Base-by-base conservation (phyloP, 1,139 yeast genomes). In the Wickerhamomyces sp. region DNA sequence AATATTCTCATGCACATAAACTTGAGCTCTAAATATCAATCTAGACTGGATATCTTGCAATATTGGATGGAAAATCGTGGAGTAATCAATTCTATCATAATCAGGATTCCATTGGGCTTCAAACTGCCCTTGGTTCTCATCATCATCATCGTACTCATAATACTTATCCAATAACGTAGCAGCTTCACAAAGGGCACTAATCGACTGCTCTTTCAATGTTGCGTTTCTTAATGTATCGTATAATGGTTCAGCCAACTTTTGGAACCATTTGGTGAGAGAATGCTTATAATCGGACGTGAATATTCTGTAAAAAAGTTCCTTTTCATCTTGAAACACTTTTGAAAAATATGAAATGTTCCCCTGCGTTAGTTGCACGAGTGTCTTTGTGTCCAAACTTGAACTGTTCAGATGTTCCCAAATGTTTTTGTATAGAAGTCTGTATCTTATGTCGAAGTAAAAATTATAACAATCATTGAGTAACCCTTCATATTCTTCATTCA, bases 21-120 rank as follows among this genome's bases (percentile, higher is more conserved):
- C 70, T 55, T 88, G 95, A 6, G 85, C 81, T 51, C 92, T 69
- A 60, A 89, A 86, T 2, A 88, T 81, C 32, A 90, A 67, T 43
- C 96, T 68, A 3, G 88, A 72, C 60, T 90, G 97, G 1, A 82
- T 77, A 52, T 86, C 96, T 43, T 78, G 78, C 19, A 85, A 61
- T 12, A 89, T 73, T 0, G 95, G 89, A 44, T 76, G 77, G 49
- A 86, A 81, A 6, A 87, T 64, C 33, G 68, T 70, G 12, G 82
- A 85, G 44, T 72, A 72, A 45, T 77, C 70, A 15, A 77, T 61
- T 13, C 46, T 42, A 31, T 57, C 59, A 58, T 29, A 51, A 54
- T 4, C 58, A 52, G 30, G 40, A 44, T 44, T 34, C 29, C 17
- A 27, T 27, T 41, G 37, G 32, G 38, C 31, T 12, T 41, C 47